These are phyloP conservation scores for Aspergillus ellipticus DNA, from an alignment of 495 filamentous ascomycete species.

Conservation along the genomic window DNA sequence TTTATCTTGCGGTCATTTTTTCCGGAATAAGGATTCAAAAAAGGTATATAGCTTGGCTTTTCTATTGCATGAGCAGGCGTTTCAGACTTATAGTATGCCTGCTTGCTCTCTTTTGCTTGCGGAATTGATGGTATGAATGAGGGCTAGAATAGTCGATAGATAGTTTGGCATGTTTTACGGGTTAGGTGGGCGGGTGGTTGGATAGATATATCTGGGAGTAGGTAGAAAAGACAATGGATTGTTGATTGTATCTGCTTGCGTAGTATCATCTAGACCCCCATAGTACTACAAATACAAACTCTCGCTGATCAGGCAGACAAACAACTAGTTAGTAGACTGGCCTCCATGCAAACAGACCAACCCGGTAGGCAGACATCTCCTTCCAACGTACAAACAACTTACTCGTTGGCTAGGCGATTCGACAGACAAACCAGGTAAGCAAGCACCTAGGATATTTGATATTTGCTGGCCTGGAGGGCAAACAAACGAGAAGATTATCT, in stretches of 20 bases:
- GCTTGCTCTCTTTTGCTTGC: neutral
- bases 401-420: too few relatives aligned
- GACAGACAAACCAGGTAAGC: too few relatives aligned
- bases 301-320: too few relatives aligned
- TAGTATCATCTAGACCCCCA: too few relatives aligned
- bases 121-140: neutral
- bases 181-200: neutral
- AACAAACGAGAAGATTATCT: too few relatives aligned
- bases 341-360: too few relatives aligned
- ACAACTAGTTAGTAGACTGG: too few relatives aligned
- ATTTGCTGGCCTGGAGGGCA: too few relatives aligned
- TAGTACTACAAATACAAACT: too few relatives aligned
- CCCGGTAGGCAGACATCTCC: too few relatives aligned
- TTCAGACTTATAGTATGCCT: neutral
- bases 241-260: neutral
- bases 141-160: neutral
- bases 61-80: constrained; percentile 15
- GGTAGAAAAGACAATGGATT: neutral
- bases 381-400: too few relatives aligned
- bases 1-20: neutral
- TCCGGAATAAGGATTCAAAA: constrained; percentile 5
- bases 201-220: neutral
- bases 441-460: too few relatives aligned
- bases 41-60: constrained; percentile 20
- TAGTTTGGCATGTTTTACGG: neutral